Evolutionary conservation across 2,329 filamentous ascomycete species (phyloP), one percentile per base, ranked within the genome.

Genomic region (Aspergillus felis): DNA sequence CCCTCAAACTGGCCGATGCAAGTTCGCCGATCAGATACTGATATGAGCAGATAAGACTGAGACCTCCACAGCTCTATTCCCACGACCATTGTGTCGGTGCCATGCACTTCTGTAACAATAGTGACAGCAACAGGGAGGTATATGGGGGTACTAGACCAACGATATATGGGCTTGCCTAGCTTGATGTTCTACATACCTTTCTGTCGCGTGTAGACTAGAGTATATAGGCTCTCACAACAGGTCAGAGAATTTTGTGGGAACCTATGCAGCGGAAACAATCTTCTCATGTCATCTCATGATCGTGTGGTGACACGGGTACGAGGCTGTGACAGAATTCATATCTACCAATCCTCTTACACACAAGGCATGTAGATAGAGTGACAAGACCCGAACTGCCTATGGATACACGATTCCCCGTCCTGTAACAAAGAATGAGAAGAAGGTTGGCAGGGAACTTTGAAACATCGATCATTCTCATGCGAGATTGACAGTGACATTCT

Each of bases 401-500:
- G 14, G 32, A n/a, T 38, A 38, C 32, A 38, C 5, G 32, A 38
- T 25, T 38, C 14, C 32, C 32, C 14, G 17, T 38, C 14, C 32
- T 17, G 32, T 38, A 17, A 38, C 32, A 17, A 38, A 17, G 32
- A 38, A 38, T 38, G 32, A 38, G 32, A 17, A 38, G 32, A 35
- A 35, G 14, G 32, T 38, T 38, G 32, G 32, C 14, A 38, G 14
- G 32, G 14, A 7, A 38, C 5, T 17, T 38, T 38, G 32, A 38
- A 38, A 38, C 32, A 38, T 38, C 6, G 14, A 17, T 38, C 32
- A 38, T 38, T 17, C 14, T 38, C 41, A 42, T 59, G 55, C 50
- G 54, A 58, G 49, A 60, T 59, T 61, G 59, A 61, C 49, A 61
- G 55, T 61, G 53, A 59, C 53, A 58, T 55, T 51, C 24, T 28